Conservation (phyloP, 495 filamentous ascomycete genomes). For the Haplographium delicatum region DNA sequence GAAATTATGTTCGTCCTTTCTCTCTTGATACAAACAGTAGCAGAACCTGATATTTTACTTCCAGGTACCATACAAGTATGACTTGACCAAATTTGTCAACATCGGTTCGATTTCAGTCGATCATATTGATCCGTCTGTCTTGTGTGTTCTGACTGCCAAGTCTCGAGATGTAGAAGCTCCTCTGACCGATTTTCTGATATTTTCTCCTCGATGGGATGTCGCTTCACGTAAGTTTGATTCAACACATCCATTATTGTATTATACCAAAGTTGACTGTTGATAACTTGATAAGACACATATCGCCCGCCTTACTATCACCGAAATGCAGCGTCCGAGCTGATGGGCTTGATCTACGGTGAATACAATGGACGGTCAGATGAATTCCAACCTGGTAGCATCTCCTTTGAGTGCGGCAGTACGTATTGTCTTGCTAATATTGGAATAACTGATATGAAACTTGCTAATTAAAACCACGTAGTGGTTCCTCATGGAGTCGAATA, state of each 20-base stretch:
- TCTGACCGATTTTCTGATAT: slow-evolving; percentile 76
- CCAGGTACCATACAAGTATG: slow-evolving; percentile 91
- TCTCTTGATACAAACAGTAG: slow-evolving; percentile 51
- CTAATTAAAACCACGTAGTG: too few species aligned
- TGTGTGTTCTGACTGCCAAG: slow-evolving; percentile 71
- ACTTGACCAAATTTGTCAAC: slow-evolving; percentile 73
- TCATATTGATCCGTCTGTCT: slow-evolving; percentile 78
- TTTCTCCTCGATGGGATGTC: slow-evolving; percentile 77
- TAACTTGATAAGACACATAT: too few species aligned
- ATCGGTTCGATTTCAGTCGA: slow-evolving; percentile 69
- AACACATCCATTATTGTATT: too few species aligned
- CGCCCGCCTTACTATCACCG: slow-evolving; percentile 61
- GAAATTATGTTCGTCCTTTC: slow-evolving; percentile 60
- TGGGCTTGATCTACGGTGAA: slow-evolving; percentile 38
- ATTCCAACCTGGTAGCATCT: too few species aligned
- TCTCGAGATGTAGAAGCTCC: slow-evolving; percentile 54
- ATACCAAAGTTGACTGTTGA: too few species aligned
- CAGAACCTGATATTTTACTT: slow-evolving; percentile 38
- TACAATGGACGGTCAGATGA: too few species aligned
- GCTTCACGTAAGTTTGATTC: too few species aligned
- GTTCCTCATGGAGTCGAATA: slow-evolving; percentile 54
- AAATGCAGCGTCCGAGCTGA: slow-evolving; percentile 60
- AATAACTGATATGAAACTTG: too few species aligned
- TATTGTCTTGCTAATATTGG: too few species aligned
- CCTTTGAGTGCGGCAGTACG: too few species aligned